Evolutionary conservation across 257 asterid species (phyloP).

Genomic region (Apocynum venetum): DNA sequence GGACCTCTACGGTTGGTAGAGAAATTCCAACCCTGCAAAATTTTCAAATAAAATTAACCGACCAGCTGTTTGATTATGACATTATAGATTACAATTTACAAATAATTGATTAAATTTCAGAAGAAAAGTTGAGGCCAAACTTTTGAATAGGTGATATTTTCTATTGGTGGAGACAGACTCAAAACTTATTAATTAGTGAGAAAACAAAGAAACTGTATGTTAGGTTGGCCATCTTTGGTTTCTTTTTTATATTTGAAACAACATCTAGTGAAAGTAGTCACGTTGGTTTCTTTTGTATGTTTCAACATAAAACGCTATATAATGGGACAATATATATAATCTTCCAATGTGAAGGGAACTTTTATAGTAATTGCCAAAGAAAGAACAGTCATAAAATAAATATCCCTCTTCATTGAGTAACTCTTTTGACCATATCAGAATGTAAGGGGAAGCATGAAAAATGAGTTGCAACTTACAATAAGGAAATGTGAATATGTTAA

Average conservation of each 20-base stretch:
- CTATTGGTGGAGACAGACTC: no score
- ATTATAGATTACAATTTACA: no score
- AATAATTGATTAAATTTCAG: no score
- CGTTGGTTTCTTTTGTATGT: neutral
- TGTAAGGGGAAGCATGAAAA: neutral
- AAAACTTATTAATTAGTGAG: no score
- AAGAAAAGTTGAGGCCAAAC: no score
- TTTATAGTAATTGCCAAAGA: no score
- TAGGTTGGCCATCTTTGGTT: no score
- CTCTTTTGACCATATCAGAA: no score
- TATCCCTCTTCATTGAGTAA: no score
- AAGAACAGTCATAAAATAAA: neutral
- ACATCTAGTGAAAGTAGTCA: neutral
- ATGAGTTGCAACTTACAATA: neutral
- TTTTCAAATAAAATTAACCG: neutral
- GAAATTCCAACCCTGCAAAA: conserved; percentile 50
- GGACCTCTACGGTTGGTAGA: conserved; percentile 54
- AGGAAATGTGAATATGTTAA: neutral
- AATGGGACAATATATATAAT: neutral
- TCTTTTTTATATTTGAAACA: no score
- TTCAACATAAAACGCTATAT: neutral
- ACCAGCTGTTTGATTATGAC: neutral
- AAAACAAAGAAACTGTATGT: no score
- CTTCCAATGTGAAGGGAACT: neutral
- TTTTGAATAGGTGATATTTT: no score